phyloP scores from a whole-genome alignment of 2,329 filamentous ascomycete species.

The Fusarium temperatum region DNA sequence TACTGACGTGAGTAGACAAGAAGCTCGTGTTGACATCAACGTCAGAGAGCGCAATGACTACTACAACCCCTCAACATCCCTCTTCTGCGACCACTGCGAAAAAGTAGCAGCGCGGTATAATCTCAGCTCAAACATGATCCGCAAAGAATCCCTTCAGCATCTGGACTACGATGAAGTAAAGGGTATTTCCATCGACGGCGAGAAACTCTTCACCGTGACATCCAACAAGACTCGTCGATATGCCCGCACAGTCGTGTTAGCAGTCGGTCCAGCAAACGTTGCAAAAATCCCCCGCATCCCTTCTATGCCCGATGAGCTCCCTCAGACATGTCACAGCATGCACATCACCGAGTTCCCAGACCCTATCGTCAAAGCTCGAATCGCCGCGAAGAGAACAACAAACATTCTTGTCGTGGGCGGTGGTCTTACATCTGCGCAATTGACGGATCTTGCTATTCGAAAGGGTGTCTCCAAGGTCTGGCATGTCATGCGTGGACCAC shows the following conservation, averaged over 20 bases:
- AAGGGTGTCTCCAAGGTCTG: constrained; percentile 73
- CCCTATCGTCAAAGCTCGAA: constrained; percentile 59
- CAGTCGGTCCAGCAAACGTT: constrained; percentile 73
- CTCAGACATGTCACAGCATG: constrained; percentile 70
- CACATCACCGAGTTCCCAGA: constrained; percentile 68
- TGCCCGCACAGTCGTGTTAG: constrained; percentile 72
- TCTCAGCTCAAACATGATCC: constrained; percentile 59
- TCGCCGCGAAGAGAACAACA: constrained; percentile 60
- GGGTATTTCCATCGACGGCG: constrained; percentile 54
- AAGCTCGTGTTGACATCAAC: constrained; percentile 64
- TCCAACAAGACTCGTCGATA: constrained; percentile 65
- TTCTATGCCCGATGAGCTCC: constrained; percentile 44
- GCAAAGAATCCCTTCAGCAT: constrained; percentile 67
- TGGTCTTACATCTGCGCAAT: constrained; percentile 79
- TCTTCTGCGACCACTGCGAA: constrained; percentile 71
- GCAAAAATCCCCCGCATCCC: constrained; percentile 58
- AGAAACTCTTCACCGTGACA: constrained; percentile 71
- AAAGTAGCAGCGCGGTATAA: constrained; percentile 65
- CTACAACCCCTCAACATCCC: constrained; percentile 68
- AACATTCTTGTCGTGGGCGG: constrained; percentile 78
- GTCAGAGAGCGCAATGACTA: constrained; percentile 75
- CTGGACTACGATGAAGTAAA: constrained; percentile 66
- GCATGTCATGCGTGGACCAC: constrained; percentile 70
- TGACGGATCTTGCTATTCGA: constrained; percentile 72
- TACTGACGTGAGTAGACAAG: constrained; percentile 44